A percentile compares a stretch with the other conserved stretches of the same genome.
Evolutionary conservation across 2,329 filamentous ascomycete genomes (phyloP).

Genomic region (Metarhizium guizhouense): DNA sequence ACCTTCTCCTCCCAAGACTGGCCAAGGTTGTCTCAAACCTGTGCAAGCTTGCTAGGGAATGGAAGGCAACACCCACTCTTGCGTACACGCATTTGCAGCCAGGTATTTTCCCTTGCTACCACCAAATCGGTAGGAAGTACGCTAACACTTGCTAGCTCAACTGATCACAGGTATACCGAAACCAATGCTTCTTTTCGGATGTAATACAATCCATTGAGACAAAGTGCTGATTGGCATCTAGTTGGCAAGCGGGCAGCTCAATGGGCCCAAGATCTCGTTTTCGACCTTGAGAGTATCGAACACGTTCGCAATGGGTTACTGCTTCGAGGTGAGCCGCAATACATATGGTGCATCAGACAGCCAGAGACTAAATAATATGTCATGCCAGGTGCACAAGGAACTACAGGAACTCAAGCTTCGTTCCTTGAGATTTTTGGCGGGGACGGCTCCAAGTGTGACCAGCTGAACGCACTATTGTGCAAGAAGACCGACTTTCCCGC

Average conservation of each 20-base stretch:
- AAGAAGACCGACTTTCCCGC: slow-evolving; percentile 43
- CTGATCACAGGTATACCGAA: too few species aligned
- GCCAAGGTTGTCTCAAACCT: slow-evolving; percentile 73
- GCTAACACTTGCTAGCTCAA: too few species aligned
- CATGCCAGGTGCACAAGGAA: slow-evolving; percentile 24
- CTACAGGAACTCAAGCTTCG: slow-evolving; percentile 70
- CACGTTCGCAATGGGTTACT: slow-evolving; percentile 56
- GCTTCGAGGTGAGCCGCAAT: slow-evolving; percentile 57
- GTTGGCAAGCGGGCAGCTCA: slow-evolving; percentile 38
- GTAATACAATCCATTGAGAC: too few species aligned
- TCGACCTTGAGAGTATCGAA: slow-evolving; percentile 69
- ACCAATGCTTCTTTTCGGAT: too few species aligned
- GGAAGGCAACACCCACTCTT: slow-evolving; percentile 42
- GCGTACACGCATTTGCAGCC: too few species aligned
- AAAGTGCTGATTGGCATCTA: too few species aligned
- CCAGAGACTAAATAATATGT: too few species aligned
- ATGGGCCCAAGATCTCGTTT: slow-evolving; percentile 56
- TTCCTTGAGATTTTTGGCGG: slow-evolving; percentile 44
- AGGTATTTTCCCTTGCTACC: too few species aligned
- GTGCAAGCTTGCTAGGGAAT: slow-evolving; percentile 59
- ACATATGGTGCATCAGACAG: too few species aligned
- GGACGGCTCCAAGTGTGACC: slow-evolving; percentile 39
- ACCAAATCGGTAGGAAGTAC: too few species aligned
- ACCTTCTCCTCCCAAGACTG: slow-evolving; percentile 69
- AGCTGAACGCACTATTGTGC: slow-evolving; percentile 47